These are phyloP conservation scores for Scutellaria minor DNA, from an alignment of 257 asterid genomes.

Conservation along the genomic window DNA sequence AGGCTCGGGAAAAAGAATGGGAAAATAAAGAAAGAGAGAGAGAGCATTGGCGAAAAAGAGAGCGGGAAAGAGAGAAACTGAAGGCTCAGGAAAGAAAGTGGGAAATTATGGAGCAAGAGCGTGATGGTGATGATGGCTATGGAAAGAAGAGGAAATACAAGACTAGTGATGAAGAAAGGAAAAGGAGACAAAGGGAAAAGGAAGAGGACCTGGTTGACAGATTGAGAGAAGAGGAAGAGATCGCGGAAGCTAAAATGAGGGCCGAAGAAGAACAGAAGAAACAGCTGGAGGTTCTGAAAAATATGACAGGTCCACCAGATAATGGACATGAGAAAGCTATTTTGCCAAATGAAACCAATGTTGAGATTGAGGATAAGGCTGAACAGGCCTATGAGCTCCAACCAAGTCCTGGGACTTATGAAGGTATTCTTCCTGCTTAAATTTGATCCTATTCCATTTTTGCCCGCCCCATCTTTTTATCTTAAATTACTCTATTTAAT, in stretches of 20 bases:
- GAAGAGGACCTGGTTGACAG: conserved; percentile 90
- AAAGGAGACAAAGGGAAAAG: conserved; percentile 82
- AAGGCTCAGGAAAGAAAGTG: conserved; percentile 85
- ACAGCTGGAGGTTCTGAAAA: conserved; percentile 62
- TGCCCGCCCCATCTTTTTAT: conserved; percentile 10
- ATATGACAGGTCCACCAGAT: conserved; percentile 45
- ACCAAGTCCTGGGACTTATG: conserved; percentile 48
- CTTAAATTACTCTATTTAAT: conserved; percentile 31
- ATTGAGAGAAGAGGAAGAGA: conserved; percentile 85
- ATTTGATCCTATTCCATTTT: conserved; percentile 8
- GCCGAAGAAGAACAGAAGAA: conserved; percentile 75
- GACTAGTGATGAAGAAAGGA: conserved; percentile 86
- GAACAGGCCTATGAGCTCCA: conserved; percentile 50
- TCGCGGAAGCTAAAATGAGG: conserved; percentile 69
- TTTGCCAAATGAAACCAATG: conserved; percentile 50
- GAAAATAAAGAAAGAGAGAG: conserved; percentile 95
- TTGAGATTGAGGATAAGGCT: conserved; percentile 47
- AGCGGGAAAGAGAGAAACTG: conserved; percentile 89
- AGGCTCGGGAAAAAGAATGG: conserved; percentile 95
- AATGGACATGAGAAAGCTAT: conserved; percentile 49
- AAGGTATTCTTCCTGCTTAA: conserved; percentile 42
- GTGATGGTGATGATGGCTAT: conserved; percentile 79
- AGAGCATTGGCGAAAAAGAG: conserved; percentile 88
- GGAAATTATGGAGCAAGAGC: conserved; percentile 84
- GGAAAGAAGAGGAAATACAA: conserved; percentile 82